These are phyloP conservation scores for Trifolium fragiferum DNA, from an alignment of 306 rosid genomes.

Conservation along the genomic window DNA sequence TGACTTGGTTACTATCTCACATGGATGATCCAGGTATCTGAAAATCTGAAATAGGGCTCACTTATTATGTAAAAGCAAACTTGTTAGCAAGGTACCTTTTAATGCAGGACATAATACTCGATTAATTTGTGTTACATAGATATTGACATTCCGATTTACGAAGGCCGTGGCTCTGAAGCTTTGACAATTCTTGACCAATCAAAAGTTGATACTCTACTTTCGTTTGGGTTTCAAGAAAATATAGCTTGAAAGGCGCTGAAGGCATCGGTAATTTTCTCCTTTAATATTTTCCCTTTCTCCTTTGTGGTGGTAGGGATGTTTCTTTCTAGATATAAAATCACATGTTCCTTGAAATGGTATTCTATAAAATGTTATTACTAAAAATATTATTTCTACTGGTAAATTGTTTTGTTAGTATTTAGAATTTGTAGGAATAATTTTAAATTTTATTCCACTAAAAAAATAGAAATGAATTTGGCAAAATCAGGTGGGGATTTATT, in stretches of 20 bases:
- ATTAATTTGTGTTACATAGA: slow-evolving; percentile 45
- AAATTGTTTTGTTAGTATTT: no score
- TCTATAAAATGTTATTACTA: no score
- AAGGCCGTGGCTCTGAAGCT: slow-evolving; percentile 44
- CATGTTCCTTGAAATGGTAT: no score
- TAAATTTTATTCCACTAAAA: no score
- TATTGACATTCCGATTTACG: slow-evolving; percentile 71
- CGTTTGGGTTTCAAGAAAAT: slow-evolving; percentile 93
- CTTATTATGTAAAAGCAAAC: not conserved
- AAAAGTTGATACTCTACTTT: slow-evolving; percentile 75
- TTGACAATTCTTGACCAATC: slow-evolving; percentile 63
- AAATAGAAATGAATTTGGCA: no score
- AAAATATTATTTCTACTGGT: no score
- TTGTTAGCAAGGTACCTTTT: slow-evolving; percentile 17
- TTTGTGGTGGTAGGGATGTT: no score
- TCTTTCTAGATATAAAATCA: no score
- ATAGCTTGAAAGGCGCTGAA: slow-evolving; percentile 77
- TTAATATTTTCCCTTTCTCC: no score
- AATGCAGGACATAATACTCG: slow-evolving; percentile 33
- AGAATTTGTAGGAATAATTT: no score
- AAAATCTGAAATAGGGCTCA: no score
- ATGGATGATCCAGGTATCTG: slow-evolving; percentile 86
- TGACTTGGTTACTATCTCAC: slow-evolving; percentile 95
- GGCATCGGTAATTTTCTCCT: slow-evolving; percentile 70
- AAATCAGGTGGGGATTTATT: no score